A percentile compares a stretch with the other conserved stretches of the same genome.
Evolutionary conservation across 352 stramenopile species (phyloP).

Genomic region (Phytophthora nicotianae): DNA sequence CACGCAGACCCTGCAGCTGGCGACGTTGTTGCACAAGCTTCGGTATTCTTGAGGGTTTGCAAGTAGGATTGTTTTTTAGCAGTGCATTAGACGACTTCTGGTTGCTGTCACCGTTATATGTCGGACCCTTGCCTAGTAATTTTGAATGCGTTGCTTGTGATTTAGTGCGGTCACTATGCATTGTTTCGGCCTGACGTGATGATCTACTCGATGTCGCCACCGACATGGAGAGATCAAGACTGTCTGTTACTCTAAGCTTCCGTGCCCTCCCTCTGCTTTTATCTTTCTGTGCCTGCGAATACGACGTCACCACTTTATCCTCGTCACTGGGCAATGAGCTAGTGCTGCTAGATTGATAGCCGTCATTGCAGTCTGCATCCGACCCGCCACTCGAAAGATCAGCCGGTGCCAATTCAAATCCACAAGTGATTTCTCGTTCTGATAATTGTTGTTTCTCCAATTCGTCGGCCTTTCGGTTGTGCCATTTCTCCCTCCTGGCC

Average conservation of each 20-base stretch:
- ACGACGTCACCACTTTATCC: not conserved
- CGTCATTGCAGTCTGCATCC: conserved; percentile 25
- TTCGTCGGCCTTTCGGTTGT: not conserved
- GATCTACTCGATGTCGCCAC: conserved; percentile 33
- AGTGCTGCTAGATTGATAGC: conserved; percentile 21
- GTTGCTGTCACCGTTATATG: not conserved
- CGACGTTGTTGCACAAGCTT: conserved; percentile 52
- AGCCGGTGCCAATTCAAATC: conserved; percentile 45
- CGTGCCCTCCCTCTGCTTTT: conserved; percentile 7
- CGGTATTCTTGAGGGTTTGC: conserved; percentile 15
- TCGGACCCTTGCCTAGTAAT: not conserved
- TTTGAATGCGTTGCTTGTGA: not conserved
- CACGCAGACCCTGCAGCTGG: conserved; percentile 34
- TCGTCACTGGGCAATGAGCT: conserved; percentile 24
- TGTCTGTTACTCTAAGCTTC: conserved; percentile 45
- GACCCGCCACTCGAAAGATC: conserved; percentile 34
- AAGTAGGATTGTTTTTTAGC: not conserved
- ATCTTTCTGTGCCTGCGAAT: not conserved
- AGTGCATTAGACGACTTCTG: not conserved
- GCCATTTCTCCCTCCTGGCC: conserved; percentile 28
- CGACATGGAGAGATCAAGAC: conserved; percentile 71
- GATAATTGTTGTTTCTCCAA: not conserved
- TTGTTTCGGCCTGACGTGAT: not conserved
- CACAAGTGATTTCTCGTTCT: conserved; percentile 11
- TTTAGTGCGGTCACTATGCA: not conserved